These are phyloP conservation scores for Cicer cuneatum DNA, from an alignment of 306 rosid species.

Conservation along the genomic window DNA sequence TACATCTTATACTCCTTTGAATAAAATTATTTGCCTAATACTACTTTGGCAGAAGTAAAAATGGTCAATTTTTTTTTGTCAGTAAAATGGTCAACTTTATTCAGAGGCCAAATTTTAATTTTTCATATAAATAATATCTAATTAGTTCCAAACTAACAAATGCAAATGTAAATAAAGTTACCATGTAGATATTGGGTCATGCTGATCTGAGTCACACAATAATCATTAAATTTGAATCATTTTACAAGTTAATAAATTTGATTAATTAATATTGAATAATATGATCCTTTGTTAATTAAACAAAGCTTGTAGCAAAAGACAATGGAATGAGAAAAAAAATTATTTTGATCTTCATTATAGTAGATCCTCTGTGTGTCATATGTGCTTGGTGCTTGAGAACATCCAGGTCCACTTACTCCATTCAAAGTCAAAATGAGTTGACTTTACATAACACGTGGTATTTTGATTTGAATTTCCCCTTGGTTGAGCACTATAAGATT, in stretches of 20 bases:
- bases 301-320: constrained; percentile 35
- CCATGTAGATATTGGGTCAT: constrained; percentile 20
- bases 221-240: constrained; percentile 19
- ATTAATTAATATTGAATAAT: constrained; percentile 15
- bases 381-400: constrained; percentile 32
- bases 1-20: too few species aligned
- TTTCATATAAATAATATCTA: too few species aligned
- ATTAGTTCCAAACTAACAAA: background rate
- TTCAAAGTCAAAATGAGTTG: constrained; percentile 63
- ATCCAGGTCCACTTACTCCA: constrained; percentile 46
- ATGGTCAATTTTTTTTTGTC: too few species aligned
- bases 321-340: constrained; percentile 34
- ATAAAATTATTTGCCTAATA: too few species aligned
- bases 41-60: too few species aligned
- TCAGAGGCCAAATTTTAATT: too few species aligned
- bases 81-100: too few species aligned
- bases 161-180: background rate
- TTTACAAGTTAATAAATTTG: constrained; percentile 21
- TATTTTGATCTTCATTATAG: constrained; percentile 22
- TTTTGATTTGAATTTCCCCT: constrained; percentile 29
- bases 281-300: background rate
- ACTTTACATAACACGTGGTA: constrained; percentile 41
- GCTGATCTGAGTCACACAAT: background rate
- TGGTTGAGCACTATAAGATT: background rate
- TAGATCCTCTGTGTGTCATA: background rate